A percentile compares a stretch with the other conserved stretches of the same genome.
Conservation (phyloP, 202 grass and related monocot species). For the Schoenoplectus triqueter region DNA sequence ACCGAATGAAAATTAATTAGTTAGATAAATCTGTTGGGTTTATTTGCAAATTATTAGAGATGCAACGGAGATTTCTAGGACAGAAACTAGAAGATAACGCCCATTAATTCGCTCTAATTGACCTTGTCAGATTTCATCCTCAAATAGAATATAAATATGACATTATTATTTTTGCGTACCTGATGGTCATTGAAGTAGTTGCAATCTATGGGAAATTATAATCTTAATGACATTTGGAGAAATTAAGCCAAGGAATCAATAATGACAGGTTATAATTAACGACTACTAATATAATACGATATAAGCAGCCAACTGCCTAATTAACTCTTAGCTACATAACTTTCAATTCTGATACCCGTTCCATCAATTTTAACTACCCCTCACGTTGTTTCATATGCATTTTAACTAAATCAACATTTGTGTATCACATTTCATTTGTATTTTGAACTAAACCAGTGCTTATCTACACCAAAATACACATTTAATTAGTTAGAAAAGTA, state of each 20-base stretch:
- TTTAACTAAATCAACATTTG: constrained; percentile 3
- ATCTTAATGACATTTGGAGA: constrained; percentile 27
- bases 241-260: constrained; percentile 40
- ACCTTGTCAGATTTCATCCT: constrained; percentile 21
- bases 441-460: background rate
- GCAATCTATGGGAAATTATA: background rate
- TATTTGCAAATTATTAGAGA: background rate
- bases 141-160: constrained; percentile 2
- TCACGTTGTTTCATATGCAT: background rate
- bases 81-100: constrained; percentile 16
- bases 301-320: constrained; percentile 12
- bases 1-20: background rate
- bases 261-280: constrained; percentile 32
- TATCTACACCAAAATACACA: background rate
- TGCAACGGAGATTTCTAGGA: background rate
- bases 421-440: background rate
- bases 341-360: constrained; percentile 8
- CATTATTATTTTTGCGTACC: background rate
- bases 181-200: constrained; percentile 40
- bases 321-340: background rate
- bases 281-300: constrained; percentile 12
- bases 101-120: constrained; percentile 28
- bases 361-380: background rate
- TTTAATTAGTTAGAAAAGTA: too few species aligned
- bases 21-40: background rate